A percentile compares a stretch with the other conserved stretches of the same genome.
Evolutionary conservation across 495 filamentous ascomycete species (phyloP).

Genomic region (Xylaria sp.): DNA sequence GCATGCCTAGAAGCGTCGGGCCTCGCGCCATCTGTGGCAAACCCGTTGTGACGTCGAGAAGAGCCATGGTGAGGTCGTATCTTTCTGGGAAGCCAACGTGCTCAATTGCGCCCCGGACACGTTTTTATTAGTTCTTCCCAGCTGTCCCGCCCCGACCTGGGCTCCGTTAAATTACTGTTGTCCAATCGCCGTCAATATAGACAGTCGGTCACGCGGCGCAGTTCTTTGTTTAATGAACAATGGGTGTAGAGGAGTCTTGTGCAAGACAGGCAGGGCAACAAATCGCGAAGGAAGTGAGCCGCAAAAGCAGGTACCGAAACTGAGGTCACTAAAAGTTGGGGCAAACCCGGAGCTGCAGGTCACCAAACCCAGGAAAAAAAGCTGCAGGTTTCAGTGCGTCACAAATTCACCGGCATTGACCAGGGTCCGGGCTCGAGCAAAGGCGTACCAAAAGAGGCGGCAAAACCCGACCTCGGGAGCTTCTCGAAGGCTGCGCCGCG

Average conservation of each 20-base stretch:
- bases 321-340: conserved; percentile 2
- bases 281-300: not conserved
- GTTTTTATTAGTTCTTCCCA: not conserved
- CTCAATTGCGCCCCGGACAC: not conserved
- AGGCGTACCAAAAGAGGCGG: not conserved
- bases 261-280: not conserved
- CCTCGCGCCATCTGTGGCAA: conserved; percentile 46
- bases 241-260: not conserved
- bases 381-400: conserved; percentile 22
- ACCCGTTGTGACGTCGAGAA: conserved; percentile 40
- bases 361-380: conserved; percentile 8
- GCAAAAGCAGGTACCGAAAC: not conserved
- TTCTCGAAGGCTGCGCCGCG: conserved; percentile 10
- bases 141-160: conserved; percentile 6
- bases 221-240: not conserved
- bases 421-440: not conserved
- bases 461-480: not conserved
- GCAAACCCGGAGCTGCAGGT: conserved; percentile 7
- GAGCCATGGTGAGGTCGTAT: conserved; percentile 41
- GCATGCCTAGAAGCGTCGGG: conserved; percentile 65
- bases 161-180: not conserved
- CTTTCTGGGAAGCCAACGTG: not conserved
- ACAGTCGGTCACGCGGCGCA: not conserved
- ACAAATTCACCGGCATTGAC: not conserved
- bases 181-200: not conserved